Base-by-base conservation (phyloP, 192 early-diverging fungal genomes). In the Coemansia sp. region DNA sequence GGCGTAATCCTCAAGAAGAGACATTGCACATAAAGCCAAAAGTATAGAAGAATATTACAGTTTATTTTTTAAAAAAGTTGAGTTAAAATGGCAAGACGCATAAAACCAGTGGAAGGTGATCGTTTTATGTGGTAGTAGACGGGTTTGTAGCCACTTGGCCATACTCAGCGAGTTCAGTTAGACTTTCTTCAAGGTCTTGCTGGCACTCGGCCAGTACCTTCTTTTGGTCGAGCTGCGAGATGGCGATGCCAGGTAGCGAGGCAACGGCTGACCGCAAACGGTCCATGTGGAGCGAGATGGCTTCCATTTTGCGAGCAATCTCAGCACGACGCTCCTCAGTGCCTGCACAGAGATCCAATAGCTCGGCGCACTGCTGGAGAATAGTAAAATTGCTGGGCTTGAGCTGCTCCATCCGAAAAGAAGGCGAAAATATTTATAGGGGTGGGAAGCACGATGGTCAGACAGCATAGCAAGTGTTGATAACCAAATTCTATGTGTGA, bases 201-300 rank as follows among this genome's bases (percentile, higher is more conserved):
- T 75, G 73, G 55, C 78, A 80, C 58, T 80, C 78, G 25, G 63
- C 65, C 53, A 80, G 69, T 6, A 80, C 78, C 54, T 80, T 80
- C 25, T 67, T 66, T 59, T 80, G 78, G 62, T 80, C 78, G 31
- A 24, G 19, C 54, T 80, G 78, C 51, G 78, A 80, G 42, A 80
- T 80, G 68, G 68, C 68, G 36, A 80, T 80, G 32, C 78, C 78
- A 9, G 78, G 78, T 39, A 80, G 54, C 20, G 68, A 65, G 8
- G 78, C 72, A 6, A 80, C 66, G 0, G 68, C 57, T 6, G 56
- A 33, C 17, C 77, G 71, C 36, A 80, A 55, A 2, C 51, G 57
- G 33, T 71, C 56, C 77, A 80, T 80, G 46, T 68, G 77, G n/a
- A 65, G 72, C 5, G 64, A 65, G 22, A 80, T 64, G 9, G 65